phyloP scores from a whole-genome alignment of 139 green algal species.

The Chlamydomonas eustigma region DNA sequence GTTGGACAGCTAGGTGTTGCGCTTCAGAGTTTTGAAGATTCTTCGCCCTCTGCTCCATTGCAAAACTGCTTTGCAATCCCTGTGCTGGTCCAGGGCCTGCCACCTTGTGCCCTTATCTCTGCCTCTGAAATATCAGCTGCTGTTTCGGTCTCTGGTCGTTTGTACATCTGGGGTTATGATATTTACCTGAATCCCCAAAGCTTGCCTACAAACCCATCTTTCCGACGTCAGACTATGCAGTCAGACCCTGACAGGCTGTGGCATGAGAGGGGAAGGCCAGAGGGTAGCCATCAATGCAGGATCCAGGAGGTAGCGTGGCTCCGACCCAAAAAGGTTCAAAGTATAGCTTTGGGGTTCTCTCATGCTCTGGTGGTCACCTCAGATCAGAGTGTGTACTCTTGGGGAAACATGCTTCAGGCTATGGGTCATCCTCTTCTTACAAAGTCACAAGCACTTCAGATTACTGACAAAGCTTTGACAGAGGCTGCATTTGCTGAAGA shows the following conservation, averaged over 20 bases:
- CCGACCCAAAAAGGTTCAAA: constrained; percentile 15
- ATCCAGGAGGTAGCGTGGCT: constrained; percentile 22
- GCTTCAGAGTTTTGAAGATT: not conserved
- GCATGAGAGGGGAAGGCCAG: not conserved
- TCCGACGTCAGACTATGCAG: no score
- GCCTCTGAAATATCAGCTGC: constrained; percentile 35
- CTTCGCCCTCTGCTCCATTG: not conserved
- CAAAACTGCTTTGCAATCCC: not conserved
- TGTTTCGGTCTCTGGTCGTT: constrained; percentile 19
- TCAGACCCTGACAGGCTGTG: no score
- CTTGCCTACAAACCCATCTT: no score
- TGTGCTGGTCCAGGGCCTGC: constrained; percentile 16
- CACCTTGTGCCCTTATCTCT: constrained; percentile 9
- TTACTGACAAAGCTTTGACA: not conserved
- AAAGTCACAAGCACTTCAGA: not conserved
- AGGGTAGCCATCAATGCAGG: not conserved
- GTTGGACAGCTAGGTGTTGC: constrained; percentile 24
- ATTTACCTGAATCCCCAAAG: constrained; percentile 28
- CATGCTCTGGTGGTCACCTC: constrained; percentile 17
- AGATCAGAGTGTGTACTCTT: constrained; percentile 5
- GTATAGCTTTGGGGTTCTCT: constrained; percentile 13
- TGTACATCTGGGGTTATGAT: constrained; percentile 46
- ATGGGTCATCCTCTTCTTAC: not conserved
- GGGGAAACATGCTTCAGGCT: not conserved
- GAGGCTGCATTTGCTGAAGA: not conserved